Percentiles rank a stretch among this genome's conserved stretches.
Conservation (phyloP, 2,329 filamentous ascomycete genomes). For the Phyllosticta citrichinensis region DNA sequence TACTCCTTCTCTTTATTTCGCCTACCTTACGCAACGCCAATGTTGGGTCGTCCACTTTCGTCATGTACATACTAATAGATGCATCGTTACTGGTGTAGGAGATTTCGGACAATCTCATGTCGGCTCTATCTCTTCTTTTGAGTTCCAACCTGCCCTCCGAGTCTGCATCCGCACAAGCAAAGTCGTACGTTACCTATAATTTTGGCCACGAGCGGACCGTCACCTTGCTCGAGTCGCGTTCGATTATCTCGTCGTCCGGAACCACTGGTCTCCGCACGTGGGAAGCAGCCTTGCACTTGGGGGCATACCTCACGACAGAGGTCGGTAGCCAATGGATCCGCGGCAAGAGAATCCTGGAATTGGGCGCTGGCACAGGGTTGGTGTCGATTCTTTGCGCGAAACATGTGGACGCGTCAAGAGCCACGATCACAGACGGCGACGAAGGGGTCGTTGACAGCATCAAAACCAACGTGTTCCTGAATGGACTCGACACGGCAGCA, state of each 20-base stretch:
- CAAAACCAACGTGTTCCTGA: constrained; percentile 58
- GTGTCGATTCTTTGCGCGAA: constrained; percentile 65
- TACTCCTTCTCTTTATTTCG: background rate
- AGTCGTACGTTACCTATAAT: constrained; percentile 64
- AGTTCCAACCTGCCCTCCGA: constrained; percentile 54
- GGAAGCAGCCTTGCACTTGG: constrained; percentile 69
- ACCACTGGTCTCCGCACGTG: constrained; percentile 72
- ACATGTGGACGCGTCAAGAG: constrained; percentile 47
- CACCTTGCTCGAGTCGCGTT: constrained; percentile 58
- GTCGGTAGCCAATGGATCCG: constrained; percentile 38
- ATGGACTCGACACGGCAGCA: constrained; percentile 46
- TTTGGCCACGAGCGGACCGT: constrained; percentile 35
- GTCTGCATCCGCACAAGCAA: constrained; percentile 56
- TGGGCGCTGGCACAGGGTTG: constrained; percentile 69
- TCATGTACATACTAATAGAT: constrained; percentile 12
- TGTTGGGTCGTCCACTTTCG: background rate
- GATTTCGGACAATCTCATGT: constrained; percentile 72
- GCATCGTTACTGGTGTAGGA: constrained; percentile 46
- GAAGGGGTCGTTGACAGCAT: constrained; percentile 60
- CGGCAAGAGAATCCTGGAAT: constrained; percentile 54
- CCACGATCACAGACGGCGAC: constrained; percentile 65
- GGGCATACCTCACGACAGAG: constrained; percentile 49
- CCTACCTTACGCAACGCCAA: background rate
- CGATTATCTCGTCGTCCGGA: constrained; percentile 58
- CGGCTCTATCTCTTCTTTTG: constrained; percentile 55